Evolutionary conservation across 768 basidiomycete genomes (phyloP), one percentile per base, ranked within the genome.

Genomic region (Pisolithus marmoratus): DNA sequence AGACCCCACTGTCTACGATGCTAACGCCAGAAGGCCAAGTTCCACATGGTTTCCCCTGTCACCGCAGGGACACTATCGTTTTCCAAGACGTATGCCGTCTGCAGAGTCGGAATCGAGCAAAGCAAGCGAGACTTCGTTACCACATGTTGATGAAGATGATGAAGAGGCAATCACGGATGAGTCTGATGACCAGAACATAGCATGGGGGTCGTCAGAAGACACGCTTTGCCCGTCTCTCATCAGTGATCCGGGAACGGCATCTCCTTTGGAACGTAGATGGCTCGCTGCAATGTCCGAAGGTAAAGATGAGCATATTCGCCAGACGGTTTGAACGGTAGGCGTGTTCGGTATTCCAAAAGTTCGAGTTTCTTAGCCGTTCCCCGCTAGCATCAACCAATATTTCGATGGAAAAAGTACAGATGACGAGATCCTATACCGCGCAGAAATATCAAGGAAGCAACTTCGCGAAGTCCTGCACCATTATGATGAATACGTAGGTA

Each of bases 401-500:
- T 93, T 97, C 60, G 92, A 98, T 59, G 95, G 95, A 12, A 89
- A 85, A 66, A 84, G 78, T 48, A 90, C 90, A 0, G 89, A 94
- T 54, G 93, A 96, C 58, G 94, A 97, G 67, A 94, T 97, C 52
- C 74, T 94, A n/a, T 91, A 85, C 65, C 77, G 86, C 37, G 90
- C 93, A 0, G 88, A 88, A 48, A 87, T 97, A 52, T 80, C 85
- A 37, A 78, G 88, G 60, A 89, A 85, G 61, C 87, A 94, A 59
- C 72, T 98, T 53, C 79, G 91, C 15, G 85, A 86, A 59, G 83
- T 96, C 6, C 67, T 96, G 31, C 83, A 87, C 60, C 79, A 89
- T 58, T 98, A 93, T 65, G 85, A 90, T 24, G 89, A 92, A 75
- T 88, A 90, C 70, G 90, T 96, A 61, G 69, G 87, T 69, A 1